A percentile compares a stretch with the other conserved stretches of the same genome.
Evolutionary conservation across 768 basidiomycete genomes (phyloP).

Genomic region (Gymnopilus junonius): DNA sequence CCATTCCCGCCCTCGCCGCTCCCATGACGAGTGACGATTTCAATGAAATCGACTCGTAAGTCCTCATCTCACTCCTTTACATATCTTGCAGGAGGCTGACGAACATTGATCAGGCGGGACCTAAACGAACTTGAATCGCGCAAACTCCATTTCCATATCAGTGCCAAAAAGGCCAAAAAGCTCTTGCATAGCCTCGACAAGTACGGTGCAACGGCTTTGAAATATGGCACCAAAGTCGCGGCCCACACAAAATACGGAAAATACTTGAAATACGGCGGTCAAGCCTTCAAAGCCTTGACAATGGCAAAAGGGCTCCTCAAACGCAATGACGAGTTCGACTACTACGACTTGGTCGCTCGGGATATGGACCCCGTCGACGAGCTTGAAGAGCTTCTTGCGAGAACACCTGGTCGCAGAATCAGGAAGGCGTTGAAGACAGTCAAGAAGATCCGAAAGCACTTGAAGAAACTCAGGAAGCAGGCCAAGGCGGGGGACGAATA

Average conservation of each 20-base stretch:
- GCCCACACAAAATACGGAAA: neutral
- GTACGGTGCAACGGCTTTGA: neutral
- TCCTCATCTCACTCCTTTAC: neutral
- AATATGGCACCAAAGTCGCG: neutral
- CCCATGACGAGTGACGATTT: neutral
- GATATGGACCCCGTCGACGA: neutral
- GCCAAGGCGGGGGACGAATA: neutral
- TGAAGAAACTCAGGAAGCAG: neutral
- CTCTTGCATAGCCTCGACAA: neutral
- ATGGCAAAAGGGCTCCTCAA: neutral
- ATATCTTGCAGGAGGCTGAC: neutral
- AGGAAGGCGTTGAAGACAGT: neutral
- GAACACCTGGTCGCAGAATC: neutral
- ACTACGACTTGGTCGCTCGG: neutral
- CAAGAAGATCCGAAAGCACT: too few species aligned
- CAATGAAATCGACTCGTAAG: neutral
- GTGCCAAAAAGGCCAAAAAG: neutral
- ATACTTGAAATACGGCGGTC: neutral
- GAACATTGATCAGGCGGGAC: neutral
- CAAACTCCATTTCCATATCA: neutral
- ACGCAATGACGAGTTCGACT: conserved; percentile 7
- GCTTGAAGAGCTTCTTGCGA: conserved; percentile 6
- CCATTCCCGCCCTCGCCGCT: neutral
- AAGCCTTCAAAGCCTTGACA: neutral
- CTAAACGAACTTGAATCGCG: conserved; percentile 4